Base-by-base conservation (phyloP, 768 basidiomycete genomes). In the Leccinum fibrillosum region DNA sequence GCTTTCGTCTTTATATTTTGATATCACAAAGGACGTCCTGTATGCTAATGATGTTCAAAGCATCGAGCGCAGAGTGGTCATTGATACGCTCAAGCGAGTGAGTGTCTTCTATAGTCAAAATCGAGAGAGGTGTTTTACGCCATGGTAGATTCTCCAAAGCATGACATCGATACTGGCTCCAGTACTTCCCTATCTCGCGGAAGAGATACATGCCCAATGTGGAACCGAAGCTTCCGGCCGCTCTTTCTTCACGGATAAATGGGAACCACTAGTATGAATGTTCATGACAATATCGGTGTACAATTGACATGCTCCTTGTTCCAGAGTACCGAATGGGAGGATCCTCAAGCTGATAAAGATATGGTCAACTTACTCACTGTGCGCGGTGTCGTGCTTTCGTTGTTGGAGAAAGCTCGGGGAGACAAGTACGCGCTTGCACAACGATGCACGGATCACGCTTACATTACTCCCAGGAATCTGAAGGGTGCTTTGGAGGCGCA, bases 1-100 rank as follows among this genome's bases (percentile, higher is more conserved):
- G 0, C 79, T 98, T 21, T 98, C 96, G 0, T 88, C 93, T 0
- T 75, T 96, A 32, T 98, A 98, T 73, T 92, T 98, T 61, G 94
- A 95, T 66, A 86, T 91, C 51, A 90, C 86, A 34, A 97, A 97
- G 71, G 96, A 98, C 71, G 81, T 82, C 48, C 75, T 99, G 10
- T 98, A 99, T 67, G 90, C 92, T 34, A 80, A 90, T 64, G 68
- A 75, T 9, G 55, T 73, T 2, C 64, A 77, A 21, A 81, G 82
- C 58, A 63, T 71, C 2, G 78, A 84, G 44, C 85, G 96, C 13
- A 78, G 83, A 51, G 82, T 82, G 1, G 80, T 90, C 13, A 70
- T 94, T 7, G 84, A 87, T 5, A 88, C 90, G 2, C 76, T 97
- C 12, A 80, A 85, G 58, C 80, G 87, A 68, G 93, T 92, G 47